Evolutionary conservation across 805 yeast species (phyloP).

Genomic region (Yarrowia bubula): DNA sequence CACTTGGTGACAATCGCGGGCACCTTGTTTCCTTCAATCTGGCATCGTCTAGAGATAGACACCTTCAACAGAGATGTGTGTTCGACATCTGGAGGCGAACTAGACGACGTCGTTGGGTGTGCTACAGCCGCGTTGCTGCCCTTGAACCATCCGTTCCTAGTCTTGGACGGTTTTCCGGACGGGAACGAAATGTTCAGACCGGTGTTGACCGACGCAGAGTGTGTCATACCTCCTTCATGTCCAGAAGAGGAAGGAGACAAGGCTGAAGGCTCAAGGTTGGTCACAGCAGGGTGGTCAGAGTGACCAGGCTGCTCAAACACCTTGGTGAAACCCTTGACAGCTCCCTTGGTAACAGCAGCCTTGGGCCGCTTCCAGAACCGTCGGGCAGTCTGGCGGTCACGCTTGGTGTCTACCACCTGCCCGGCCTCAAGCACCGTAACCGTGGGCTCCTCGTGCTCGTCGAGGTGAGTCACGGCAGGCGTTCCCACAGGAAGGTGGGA

Average conservation of each 20-base stretch:
- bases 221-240: background rate
- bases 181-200: constrained; percentile 33
- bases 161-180: constrained; percentile 3
- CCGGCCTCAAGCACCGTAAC: constrained; percentile 37
- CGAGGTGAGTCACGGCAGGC: constrained; percentile 28
- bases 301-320: constrained; percentile 37
- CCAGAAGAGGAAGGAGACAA: constrained; percentile 10
- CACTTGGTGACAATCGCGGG: constrained; percentile 76
- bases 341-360: constrained; percentile 40
- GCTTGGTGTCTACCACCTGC: constrained; percentile 32
- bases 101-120: background rate
- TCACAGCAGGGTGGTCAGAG: constrained; percentile 21
- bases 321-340: constrained; percentile 38
- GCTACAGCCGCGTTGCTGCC: background rate
- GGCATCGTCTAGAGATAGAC: constrained; percentile 62
- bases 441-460: constrained; percentile 34
- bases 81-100: constrained; percentile 22
- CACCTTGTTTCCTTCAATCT: constrained; percentile 56
- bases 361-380: constrained; percentile 42
- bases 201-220: constrained; percentile 15
- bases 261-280: constrained; percentile 18
- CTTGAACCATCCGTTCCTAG: constrained; percentile 32
- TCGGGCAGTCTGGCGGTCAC: constrained; percentile 32
- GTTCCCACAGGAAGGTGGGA: constrained; percentile 13
- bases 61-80: constrained; percentile 45